phyloP scores from a whole-genome alignment of 768 basidiomycete species.

The Termitomyces eurrhizus region DNA sequence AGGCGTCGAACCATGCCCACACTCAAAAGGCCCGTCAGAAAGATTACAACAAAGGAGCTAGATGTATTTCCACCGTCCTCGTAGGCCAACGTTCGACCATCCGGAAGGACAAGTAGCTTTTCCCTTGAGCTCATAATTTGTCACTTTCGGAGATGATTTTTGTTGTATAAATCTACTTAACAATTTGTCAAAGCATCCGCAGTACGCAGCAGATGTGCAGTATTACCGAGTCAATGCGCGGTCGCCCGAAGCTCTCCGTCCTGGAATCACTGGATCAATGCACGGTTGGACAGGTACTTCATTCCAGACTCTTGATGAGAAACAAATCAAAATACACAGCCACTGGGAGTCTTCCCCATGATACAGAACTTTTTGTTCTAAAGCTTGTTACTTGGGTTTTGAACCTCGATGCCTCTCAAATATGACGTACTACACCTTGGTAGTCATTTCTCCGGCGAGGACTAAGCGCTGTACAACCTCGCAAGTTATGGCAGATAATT shows the following conservation, averaged over 20 bases:
- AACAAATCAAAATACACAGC: background rate
- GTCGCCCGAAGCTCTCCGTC: background rate
- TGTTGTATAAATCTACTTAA: background rate
- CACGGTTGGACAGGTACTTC: no score
- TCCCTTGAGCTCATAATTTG: slow-evolving; percentile 10
- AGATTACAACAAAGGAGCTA: slow-evolving; percentile 36
- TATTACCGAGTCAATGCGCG: background rate
- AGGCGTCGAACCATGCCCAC: slow-evolving; percentile 25
- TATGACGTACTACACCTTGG: no score
- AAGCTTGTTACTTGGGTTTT: no score
- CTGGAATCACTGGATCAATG: background rate
- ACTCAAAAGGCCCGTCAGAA: slow-evolving; percentile 37
- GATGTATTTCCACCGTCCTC: slow-evolving; percentile 29
- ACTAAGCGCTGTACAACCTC: background rate
- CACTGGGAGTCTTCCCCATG: background rate
- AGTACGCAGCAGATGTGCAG: background rate
- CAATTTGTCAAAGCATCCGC: background rate
- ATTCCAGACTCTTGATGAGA: background rate
- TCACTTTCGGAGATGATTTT: background rate
- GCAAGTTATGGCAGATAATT: background rate
- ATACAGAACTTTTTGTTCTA: no score
- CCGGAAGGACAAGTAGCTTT: slow-evolving; percentile 17
- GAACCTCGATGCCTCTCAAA: no score
- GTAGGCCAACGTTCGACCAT: slow-evolving; percentile 37
- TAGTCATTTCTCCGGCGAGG: no score